These are phyloP conservation scores for Abrus precatorius DNA, from an alignment of 306 rosid genomes.

Conservation along the genomic window DNA sequence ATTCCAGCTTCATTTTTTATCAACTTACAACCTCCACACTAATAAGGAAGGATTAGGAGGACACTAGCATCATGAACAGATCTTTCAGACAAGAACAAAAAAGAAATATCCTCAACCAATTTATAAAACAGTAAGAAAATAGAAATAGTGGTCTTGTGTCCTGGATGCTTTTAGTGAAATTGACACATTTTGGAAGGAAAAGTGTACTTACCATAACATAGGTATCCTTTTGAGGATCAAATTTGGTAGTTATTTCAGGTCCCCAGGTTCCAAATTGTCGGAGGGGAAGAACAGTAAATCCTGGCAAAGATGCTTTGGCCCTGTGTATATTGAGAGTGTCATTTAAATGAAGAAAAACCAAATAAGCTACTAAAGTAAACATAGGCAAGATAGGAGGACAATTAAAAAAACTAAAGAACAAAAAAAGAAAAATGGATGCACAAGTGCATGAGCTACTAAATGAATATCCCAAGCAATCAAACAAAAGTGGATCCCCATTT, in stretches of 20 bases:
- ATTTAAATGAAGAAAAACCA: slow-evolving; percentile 37
- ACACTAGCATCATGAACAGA: slow-evolving; percentile 18
- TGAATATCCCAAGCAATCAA: slow-evolving; percentile 27
- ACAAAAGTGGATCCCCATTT: slow-evolving; percentile 11
- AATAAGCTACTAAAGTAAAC: slow-evolving; percentile 19
- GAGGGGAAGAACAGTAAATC: slow-evolving; percentile 88
- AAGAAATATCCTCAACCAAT: background rate
- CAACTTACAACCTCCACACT: slow-evolving; percentile 35
- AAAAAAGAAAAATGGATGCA: slow-evolving; percentile 12
- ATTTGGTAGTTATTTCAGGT: slow-evolving; percentile 74
- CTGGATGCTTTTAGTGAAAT: background rate
- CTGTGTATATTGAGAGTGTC: slow-evolving; percentile 60
- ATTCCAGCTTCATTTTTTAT: background rate
- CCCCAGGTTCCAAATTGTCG: slow-evolving; percentile 94
- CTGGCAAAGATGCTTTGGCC: slow-evolving; percentile 83
- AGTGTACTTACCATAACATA: slow-evolving; percentile 76
- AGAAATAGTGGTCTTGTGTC: slow-evolving; percentile 7
- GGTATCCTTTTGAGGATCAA: slow-evolving; percentile 81
- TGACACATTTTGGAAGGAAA: slow-evolving; percentile 16
- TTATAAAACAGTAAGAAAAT: slow-evolving; percentile 1
- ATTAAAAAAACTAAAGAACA: slow-evolving; percentile 28
- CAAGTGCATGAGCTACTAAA: slow-evolving; percentile 21
- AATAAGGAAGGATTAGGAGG: background rate
- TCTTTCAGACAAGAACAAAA: slow-evolving; percentile 36
- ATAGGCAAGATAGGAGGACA: slow-evolving; percentile 6